Evolutionary conservation across 352 stramenopile species (phyloP).

Genomic region (Globisporangium orthogonon): DNA sequence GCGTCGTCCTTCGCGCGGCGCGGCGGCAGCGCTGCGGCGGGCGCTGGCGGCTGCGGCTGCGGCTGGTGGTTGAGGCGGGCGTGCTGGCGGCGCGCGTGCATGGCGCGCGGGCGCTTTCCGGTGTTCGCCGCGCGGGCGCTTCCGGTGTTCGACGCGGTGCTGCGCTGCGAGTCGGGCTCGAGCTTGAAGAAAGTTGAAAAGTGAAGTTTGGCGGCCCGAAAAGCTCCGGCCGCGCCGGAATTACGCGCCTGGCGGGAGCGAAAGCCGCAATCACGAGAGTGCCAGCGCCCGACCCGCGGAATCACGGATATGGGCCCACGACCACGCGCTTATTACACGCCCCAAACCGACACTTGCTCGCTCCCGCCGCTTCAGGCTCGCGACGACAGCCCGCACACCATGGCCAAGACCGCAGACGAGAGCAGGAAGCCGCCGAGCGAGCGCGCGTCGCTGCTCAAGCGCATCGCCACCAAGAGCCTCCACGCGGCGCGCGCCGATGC

Average conservation of each 20-base stretch:
- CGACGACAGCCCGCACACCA: background rate
- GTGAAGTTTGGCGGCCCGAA: too few relatives aligned
- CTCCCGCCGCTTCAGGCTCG: too few relatives aligned
- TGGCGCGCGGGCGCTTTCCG: background rate
- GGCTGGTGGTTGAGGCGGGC: background rate
- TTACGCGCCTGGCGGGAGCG: too few relatives aligned
- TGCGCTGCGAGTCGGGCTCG: too few relatives aligned
- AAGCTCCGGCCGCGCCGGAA: too few relatives aligned
- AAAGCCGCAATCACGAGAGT: too few relatives aligned
- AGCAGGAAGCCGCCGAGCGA: background rate
- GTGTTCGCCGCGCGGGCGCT: too few relatives aligned
- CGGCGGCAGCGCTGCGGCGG: background rate
- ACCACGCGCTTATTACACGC: too few relatives aligned
- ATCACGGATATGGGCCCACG: too few relatives aligned
- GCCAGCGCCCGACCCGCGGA: too few relatives aligned
- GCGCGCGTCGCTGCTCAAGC: conserved; percentile 30
- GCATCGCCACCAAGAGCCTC: conserved; percentile 23
- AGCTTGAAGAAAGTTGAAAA: too few relatives aligned
- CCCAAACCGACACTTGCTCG: background rate
- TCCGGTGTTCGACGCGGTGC: background rate
- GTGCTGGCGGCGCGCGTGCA: background rate
- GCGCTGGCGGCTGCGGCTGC: background rate
- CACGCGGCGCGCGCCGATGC: conserved; percentile 2
- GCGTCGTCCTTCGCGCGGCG: conserved; percentile 10
- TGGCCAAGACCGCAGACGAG: background rate